Base-by-base conservation (phyloP, 2,329 filamentous ascomycete genomes). In the Orbilia brochopaga region DNA sequence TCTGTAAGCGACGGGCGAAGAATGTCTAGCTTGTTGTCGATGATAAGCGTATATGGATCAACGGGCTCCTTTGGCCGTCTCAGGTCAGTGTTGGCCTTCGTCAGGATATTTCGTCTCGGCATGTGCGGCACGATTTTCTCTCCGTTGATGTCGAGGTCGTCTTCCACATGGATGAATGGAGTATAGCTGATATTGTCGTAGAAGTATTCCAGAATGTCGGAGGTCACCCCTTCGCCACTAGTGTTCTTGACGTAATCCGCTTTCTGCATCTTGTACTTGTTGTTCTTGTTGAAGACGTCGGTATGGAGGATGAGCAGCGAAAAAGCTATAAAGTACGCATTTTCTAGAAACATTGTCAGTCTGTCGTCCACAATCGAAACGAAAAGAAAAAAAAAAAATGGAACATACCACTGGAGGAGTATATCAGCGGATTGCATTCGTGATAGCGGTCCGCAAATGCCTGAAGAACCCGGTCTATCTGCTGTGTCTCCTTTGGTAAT, bases 271-370 rank as follows among this genome's bases (percentile, higher is more conserved):
- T 99, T 99, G 79, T 94, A 86, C 81, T 97, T 97, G 82, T 97
- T 97, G 82, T 97, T 99, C 81, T 96, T 96, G 83, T 99, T 99
- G 86, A 97, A 97, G n/a, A 96, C 91, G 78, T 99, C 94, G 0
- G 94, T 97, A 77, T 99, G 94, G 35, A 99, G 83, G 75, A 99
- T 97, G 69, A 99, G 85, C 64, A 99, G 87, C 1, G 93, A 97
- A 78, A 99, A 99, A 15, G 93, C 92, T 74, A 97, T 93, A 77
- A 97, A 96, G 79, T 97, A 97, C n/a, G 94, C 92, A 80, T 97
- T 91, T 77, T 97, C 94, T 76, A 27, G 11, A 75, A 56, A 23
- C 21, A 17, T 50, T 54, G 66, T 75, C 51, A 74, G 67, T 30
- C 13, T 40, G 19, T 13, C 4, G 17, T 15, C 35, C 27, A 23